Percentiles rank a stretch among this genome's conserved stretches.
These are phyloP conservation scores for Thraustochytrium striatum DNA, from an alignment of 352 stramenopile species.

Conservation along the genomic window DNA sequence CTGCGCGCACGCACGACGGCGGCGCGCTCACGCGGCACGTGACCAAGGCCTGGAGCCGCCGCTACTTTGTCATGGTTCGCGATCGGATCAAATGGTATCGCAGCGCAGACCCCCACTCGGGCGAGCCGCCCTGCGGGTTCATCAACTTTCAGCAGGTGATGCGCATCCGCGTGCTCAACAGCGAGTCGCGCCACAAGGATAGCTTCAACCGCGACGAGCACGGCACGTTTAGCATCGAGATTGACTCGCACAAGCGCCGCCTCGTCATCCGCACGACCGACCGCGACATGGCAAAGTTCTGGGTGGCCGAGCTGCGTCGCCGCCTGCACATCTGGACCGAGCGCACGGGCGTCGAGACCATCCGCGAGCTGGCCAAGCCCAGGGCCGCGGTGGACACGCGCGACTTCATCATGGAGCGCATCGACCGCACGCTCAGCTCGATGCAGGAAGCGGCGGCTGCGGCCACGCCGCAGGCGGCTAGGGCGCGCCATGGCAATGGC, in stretches of 20 bases:
- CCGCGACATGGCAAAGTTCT: slow-evolving; percentile 24
- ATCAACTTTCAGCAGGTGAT: slow-evolving; percentile 47
- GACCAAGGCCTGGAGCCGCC: slow-evolving; percentile 43
- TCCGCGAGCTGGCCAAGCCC: slow-evolving; percentile 15
- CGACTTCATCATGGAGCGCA: not conserved
- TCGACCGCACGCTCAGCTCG: too few species aligned
- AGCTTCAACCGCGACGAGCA: slow-evolving; percentile 45
- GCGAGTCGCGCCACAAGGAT: slow-evolving; percentile 4
- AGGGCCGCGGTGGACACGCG: slow-evolving; percentile 8
- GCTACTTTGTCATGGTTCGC: slow-evolving; percentile 42
- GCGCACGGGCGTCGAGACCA: slow-evolving; percentile 36
- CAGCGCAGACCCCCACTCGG: slow-evolving; percentile 20
- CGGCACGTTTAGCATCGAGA: slow-evolving; percentile 40
- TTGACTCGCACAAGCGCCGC: slow-evolving; percentile 17
- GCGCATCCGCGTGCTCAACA: slow-evolving; percentile 30
- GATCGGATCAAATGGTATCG: slow-evolving; percentile 49
- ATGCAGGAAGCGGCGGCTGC: too few species aligned
- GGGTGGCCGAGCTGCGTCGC: slow-evolving; percentile 25
- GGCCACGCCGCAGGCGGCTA: too few species aligned
- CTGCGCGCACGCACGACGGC: slow-evolving; percentile 29
- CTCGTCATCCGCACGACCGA: slow-evolving; percentile 15
- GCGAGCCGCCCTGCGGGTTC: slow-evolving; percentile 22
- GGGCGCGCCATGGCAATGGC: too few species aligned
- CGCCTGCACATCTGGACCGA: slow-evolving; percentile 42
- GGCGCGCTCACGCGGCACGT: slow-evolving; percentile 15